Base-by-base conservation (phyloP, 805 yeast species). In the Teunomyces cretensis region DNA sequence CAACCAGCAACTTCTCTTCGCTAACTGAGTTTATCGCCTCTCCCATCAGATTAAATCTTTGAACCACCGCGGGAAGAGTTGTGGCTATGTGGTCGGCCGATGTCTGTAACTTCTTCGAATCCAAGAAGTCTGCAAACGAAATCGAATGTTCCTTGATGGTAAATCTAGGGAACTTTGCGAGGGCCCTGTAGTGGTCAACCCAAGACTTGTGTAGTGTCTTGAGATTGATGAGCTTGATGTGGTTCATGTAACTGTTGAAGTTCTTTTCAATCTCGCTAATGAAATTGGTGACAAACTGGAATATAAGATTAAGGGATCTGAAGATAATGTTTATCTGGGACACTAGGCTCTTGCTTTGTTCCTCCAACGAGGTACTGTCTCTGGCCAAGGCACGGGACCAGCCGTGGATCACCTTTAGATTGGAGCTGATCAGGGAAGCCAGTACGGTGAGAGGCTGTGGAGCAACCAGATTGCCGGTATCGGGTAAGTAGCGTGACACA, bases 321-420 rank as follows among this genome's bases (percentile, higher is more conserved):
- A 80, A 72, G 16, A 80, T 65, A 5, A 60, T 59, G 30, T 65
- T 64, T 17, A 76, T 64, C 39, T 74, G 74, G 2, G 51, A 50
- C 5, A 66, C 52, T 4, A 65, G 55, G 6, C 58, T 64, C 3
- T 55, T 54, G 14, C 63, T 52, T 15, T 53, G 50, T 33, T 63
- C 67, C 45, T 67, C 57, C 43, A 70, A 55, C 37, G 67, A 52
- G 24, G 61, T 19, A 40, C 74, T 54, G 47, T 76, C 78, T 1
- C 73, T 70, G 30, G 68, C 63, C 15, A 79, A 49, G 1, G 79
- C 75, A 17, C 72, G 65, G 13, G 78, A 60, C 84, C 84, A 80
- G 0, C 76, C 77, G n/a, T 73, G 62, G 50, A 76, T 75, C 0
- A 72, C 56, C 6, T 76, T 72, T n/a, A 79, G 49, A 9, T 68